A percentile compares a stretch with the other conserved stretches of the same genome.
Evolutionary conservation across 2,329 filamentous ascomycete species (phyloP).

Genomic region (Hysterium pulicare): DNA sequence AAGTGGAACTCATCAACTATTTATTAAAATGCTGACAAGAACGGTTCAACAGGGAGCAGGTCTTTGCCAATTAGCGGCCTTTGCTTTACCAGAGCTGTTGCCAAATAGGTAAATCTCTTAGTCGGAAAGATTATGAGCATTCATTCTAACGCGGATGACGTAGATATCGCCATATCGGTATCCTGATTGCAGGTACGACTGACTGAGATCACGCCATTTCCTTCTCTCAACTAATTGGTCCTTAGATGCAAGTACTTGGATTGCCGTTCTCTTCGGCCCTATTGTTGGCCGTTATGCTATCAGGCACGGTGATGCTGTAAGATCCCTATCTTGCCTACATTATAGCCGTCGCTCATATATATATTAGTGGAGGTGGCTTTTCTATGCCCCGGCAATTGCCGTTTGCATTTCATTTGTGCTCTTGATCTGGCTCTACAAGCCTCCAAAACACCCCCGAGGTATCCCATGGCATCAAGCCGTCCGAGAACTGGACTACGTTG

Average conservation of each 20-base stretch:
- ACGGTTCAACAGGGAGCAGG: too few relatives aligned
- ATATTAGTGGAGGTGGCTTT: slow-evolving; percentile 8
- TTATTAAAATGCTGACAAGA: background rate
- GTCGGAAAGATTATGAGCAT: too few relatives aligned
- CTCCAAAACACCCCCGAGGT: slow-evolving; percentile 10
- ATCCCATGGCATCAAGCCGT: slow-evolving; percentile 13
- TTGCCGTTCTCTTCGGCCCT: slow-evolving; percentile 9
- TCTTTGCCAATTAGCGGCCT: slow-evolving; percentile 7
- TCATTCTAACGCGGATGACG: too few relatives aligned
- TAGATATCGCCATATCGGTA: slow-evolving; percentile 21
- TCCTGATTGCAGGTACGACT: slow-evolving; percentile 14
- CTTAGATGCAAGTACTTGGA: slow-evolving; percentile 5
- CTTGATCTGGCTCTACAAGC: slow-evolving; percentile 8
- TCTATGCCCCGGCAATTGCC: slow-evolving; percentile 5
- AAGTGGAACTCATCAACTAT: too few relatives aligned
- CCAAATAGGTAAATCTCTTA: too few relatives aligned
- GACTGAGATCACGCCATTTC: too few relatives aligned
- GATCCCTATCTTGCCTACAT: too few relatives aligned
- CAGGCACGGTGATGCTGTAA: slow-evolving; percentile 1
- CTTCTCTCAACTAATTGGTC: too few relatives aligned
- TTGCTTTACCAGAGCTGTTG: slow-evolving; percentile 18
- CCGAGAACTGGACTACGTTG: slow-evolving; percentile 23
- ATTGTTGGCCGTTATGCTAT: slow-evolving; percentile 11
- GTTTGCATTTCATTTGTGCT: slow-evolving; percentile 3
- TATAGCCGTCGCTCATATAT: too few relatives aligned